These are phyloP conservation scores for Lodderomyces jiufengensis DNA, from an alignment of 1,139 yeast species.

Conservation along the genomic window DNA sequence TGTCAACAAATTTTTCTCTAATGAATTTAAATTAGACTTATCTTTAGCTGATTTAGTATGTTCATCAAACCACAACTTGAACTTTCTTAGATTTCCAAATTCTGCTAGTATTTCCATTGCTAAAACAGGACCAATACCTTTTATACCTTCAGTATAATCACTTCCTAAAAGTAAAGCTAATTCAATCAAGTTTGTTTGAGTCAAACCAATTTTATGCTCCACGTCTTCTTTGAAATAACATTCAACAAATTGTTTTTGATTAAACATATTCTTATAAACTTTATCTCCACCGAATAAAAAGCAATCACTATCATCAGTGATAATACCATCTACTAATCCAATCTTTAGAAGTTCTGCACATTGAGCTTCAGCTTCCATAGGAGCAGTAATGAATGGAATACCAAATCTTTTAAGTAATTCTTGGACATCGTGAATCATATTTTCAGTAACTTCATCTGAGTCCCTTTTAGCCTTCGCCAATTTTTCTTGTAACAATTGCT, in stretches of 20 bases:
- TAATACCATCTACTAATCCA: constrained; percentile 85
- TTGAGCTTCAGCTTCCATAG: constrained; percentile 98
- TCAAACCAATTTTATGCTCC: constrained; percentile 61
- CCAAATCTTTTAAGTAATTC: constrained; percentile 84
- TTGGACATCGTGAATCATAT: constrained; percentile 88
- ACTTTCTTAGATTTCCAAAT: constrained; percentile 46
- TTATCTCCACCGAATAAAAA: constrained; percentile 87
- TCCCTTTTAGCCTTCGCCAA: constrained; percentile 72
- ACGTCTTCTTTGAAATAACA: constrained; percentile 66
- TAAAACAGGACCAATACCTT: constrained; percentile 89
- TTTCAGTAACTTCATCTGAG: constrained; percentile 84
- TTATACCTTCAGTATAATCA: constrained; percentile 89
- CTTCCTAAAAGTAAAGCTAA: constrained; percentile 84
- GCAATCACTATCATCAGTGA: constrained; percentile 97
- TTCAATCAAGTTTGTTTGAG: constrained; percentile 61
- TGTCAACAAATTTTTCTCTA: constrained; percentile 49
- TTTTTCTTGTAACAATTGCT: constrained; percentile 53
- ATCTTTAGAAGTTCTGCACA: constrained; percentile 73
- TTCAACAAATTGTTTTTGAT: constrained; percentile 89
- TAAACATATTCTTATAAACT: constrained; percentile 90
- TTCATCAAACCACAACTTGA: constrained; percentile 41
- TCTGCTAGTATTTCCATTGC: constrained; percentile 94
- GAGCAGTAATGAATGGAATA: constrained; percentile 90
- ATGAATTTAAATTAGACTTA: constrained; percentile 20
- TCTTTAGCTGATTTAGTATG: constrained; percentile 20